A percentile compares a stretch with the other conserved stretches of the same genome.
Evolutionary conservation across 2,329 filamentous ascomycete genomes (phyloP).

Genomic region (Phaeomoniella chlamydospora): DNA sequence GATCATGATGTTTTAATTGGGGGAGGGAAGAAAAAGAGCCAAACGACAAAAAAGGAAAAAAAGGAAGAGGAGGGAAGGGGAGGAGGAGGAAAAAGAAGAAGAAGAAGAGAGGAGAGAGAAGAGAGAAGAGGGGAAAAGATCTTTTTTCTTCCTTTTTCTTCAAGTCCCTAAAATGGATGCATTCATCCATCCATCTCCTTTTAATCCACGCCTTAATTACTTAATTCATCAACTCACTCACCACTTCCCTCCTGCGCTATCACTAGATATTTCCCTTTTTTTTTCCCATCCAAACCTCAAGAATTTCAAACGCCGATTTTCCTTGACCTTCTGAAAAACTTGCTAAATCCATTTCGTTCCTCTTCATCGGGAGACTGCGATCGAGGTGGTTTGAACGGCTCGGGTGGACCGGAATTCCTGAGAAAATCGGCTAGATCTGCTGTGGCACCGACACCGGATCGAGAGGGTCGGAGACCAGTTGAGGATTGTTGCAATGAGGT

Average conservation of each 20-base stretch:
- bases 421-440: constrained; percentile 61
- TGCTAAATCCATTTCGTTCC: constrained; percentile 15
- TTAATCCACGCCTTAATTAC: too few species aligned
- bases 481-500: too few species aligned
- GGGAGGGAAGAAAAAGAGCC: too few species aligned
- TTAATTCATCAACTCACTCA: too few species aligned
- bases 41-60: too few species aligned
- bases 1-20: background rate
- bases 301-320: constrained; percentile 12
- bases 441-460: constrained; percentile 24
- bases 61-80: too few species aligned
- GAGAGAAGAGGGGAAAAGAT: background rate
- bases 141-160: background rate
- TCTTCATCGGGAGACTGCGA: constrained; percentile 11
- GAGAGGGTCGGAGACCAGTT: constrained; percentile 2
- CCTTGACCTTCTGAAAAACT: constrained; percentile 19
- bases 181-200: too few species aligned
- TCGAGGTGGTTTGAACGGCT: constrained; percentile 13
- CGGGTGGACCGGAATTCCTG: constrained; percentile 51
- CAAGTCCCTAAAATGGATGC: too few species aligned
- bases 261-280: too few species aligned
- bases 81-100: background rate
- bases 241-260: too few species aligned
- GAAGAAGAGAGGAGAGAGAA: background rate
- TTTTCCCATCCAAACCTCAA: too few species aligned